phyloP scores from a whole-genome alignment of 371 early-diverging fungal genomes.

The Mortierella sp. region DNA sequence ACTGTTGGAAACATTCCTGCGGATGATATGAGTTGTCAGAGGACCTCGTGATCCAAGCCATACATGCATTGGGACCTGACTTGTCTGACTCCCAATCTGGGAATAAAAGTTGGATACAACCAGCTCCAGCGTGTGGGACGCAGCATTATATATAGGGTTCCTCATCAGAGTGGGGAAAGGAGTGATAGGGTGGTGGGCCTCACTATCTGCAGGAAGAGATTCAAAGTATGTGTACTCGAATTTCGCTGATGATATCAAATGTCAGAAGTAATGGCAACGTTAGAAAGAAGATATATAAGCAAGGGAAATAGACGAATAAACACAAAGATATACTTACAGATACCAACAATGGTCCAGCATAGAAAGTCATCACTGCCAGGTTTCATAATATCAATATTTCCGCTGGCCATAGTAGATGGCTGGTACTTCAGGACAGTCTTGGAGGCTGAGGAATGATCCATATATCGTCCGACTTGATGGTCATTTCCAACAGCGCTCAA shows the following conservation, averaged over 20 bases:
- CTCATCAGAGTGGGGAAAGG: conserved; percentile 56
- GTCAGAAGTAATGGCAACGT: background rate
- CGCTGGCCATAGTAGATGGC: conserved; percentile 41
- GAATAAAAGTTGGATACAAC: conserved; percentile 51
- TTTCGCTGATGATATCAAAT: conserved; percentile 36
- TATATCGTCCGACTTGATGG: conserved; percentile 54
- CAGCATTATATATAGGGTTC: conserved; percentile 53
- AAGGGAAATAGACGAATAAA: background rate
- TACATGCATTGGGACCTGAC: conserved; percentile 42
- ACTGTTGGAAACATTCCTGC: conserved; percentile 16
- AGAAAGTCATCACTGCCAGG: conserved; percentile 77
- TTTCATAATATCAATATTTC: conserved; percentile 43
- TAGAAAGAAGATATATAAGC: background rate
- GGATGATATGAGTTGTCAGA: conserved; percentile 50
- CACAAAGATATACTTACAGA: conserved; percentile 54
- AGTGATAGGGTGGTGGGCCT: conserved; percentile 45
- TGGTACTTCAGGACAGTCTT: conserved; percentile 53
- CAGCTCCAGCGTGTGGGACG: conserved; percentile 50
- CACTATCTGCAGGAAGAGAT: conserved; percentile 44
- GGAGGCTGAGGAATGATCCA: conserved; percentile 48
- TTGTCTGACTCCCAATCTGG: conserved; percentile 25
- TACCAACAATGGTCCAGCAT: conserved; percentile 91
- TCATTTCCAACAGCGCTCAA: conserved; percentile 53
- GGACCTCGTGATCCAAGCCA: conserved; percentile 58
- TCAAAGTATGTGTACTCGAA: conserved; percentile 70